Conservation (phyloP, 2,329 filamentous ascomycete genomes). For the Ceratocystis albifundus region DNA sequence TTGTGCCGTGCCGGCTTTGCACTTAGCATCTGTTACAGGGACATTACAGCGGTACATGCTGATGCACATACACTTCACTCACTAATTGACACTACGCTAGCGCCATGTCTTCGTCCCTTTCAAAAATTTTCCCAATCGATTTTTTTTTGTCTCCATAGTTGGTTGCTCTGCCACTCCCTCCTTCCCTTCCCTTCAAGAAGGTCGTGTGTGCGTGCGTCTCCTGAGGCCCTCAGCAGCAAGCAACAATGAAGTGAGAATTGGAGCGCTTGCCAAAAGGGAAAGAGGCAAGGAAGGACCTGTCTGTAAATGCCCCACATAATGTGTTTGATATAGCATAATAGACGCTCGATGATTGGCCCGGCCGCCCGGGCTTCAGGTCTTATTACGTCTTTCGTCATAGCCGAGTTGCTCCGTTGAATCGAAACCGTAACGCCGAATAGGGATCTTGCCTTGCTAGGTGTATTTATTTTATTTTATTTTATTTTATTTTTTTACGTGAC, state of each 20-base stretch:
- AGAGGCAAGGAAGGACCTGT: constrained; percentile 16
- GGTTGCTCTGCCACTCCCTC: background rate
- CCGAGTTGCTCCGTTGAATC: constrained; percentile 23
- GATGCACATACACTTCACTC: background rate
- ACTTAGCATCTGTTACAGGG: background rate
- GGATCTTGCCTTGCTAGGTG: constrained; percentile 17
- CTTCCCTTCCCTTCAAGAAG: background rate
- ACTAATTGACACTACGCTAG: constrained; percentile 6
- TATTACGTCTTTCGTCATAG: constrained; percentile 23
- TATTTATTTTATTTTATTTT: background rate
- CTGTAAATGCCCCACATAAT: constrained; percentile 15
- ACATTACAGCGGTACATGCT: background rate
- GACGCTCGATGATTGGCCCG: constrained; percentile 21
- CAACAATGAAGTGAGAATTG: constrained; percentile 7
- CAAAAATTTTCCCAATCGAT: constrained; percentile 3
- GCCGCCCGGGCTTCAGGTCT: constrained; percentile 21
- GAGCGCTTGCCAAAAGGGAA: background rate
- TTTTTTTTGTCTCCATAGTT: constrained; percentile 9
- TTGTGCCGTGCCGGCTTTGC: background rate
- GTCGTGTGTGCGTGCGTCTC: constrained; percentile 7
- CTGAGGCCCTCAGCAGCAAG: background rate
- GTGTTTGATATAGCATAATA: constrained; percentile 20
- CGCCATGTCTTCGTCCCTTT: background rate
- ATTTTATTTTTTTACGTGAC: too few relatives aligned
- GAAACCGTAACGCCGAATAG: constrained; percentile 24